phyloP scores from a whole-genome alignment of 2,329 filamentous ascomycete genomes.

The Teratosphaeria epicoccoides region DNA sequence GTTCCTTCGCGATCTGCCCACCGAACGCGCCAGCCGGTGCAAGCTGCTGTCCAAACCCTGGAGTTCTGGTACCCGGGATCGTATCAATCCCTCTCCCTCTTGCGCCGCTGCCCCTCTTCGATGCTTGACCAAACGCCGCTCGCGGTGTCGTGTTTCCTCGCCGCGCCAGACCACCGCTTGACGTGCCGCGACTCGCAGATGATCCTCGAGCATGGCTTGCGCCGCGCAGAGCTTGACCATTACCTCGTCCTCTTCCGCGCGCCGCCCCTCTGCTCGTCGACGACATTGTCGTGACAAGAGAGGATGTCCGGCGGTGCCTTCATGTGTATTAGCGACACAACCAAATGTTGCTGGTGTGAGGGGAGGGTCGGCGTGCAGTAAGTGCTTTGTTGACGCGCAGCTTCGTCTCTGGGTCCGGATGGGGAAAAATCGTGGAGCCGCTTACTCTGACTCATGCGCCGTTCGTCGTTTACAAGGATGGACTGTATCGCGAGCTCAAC shows the following conservation, averaged over 20 bases:
- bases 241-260: conserved; percentile 9
- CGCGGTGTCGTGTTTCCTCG: neutral
- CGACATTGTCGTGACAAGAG: conserved; percentile 7
- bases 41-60: neutral
- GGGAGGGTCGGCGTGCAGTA: neutral
- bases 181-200: conserved; percentile 3
- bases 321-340: conserved; percentile 4
- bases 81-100: neutral
- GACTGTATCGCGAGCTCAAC: no score
- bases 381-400: neutral
- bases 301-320: neutral
- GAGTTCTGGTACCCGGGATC: neutral
- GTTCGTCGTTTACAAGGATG: no score
- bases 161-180: neutral
- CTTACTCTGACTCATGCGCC: no score
- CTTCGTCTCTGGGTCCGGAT: neutral
- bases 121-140: conserved; percentile 2
- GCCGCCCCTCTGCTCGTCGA: conserved; percentile 4
- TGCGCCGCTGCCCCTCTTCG: neutral
- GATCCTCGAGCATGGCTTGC: conserved; percentile 3
- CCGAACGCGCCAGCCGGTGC: conserved; percentile 2
- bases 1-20: neutral
- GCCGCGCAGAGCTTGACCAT: neutral
- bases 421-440: no score
- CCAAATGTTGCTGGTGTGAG: neutral